Evolutionary conservation across 257 asterid genomes (phyloP).

Genomic region (Lithospermum erythrorhizon): DNA sequence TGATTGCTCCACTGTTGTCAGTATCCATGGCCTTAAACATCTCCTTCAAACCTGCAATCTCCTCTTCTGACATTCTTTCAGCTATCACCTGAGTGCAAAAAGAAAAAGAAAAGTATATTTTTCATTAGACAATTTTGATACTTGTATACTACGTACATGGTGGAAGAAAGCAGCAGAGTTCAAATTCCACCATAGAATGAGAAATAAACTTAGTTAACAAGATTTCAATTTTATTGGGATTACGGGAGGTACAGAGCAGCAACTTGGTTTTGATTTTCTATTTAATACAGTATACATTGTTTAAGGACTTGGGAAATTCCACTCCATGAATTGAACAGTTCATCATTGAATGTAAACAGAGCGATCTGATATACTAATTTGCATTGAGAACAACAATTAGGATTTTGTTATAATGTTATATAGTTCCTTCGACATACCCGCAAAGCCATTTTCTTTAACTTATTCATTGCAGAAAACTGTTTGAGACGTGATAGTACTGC

Average conservation of each 20-base stretch:
- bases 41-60: conserved; percentile 81
- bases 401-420: not conserved
- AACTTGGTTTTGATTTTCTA: no score
- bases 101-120: not conserved
- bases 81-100: conserved; percentile 66
- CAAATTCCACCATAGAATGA: no score
- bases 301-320: no score
- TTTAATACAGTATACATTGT: no score
- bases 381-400: not conserved
- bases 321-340: not conserved
- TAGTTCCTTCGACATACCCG: conserved; percentile 37
- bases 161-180: no score
- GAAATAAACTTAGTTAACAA: no score
- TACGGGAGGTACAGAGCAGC: no score
- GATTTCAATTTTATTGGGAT: no score
- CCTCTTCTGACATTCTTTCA: conserved; percentile 90
- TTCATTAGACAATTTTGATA: no score
- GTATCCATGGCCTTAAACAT: conserved; percentile 92
- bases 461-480: conserved; percentile 71
- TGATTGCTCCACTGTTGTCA: conserved; percentile 83
- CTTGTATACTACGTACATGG: no score
- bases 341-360: not conserved
- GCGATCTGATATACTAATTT: not conserved
- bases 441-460: conserved; percentile 69
- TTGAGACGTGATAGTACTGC: conserved; percentile 75